phyloP scores from a whole-genome alignment of 768 basidiomycete genomes.

The Pulveroboletus ravenelii region DNA sequence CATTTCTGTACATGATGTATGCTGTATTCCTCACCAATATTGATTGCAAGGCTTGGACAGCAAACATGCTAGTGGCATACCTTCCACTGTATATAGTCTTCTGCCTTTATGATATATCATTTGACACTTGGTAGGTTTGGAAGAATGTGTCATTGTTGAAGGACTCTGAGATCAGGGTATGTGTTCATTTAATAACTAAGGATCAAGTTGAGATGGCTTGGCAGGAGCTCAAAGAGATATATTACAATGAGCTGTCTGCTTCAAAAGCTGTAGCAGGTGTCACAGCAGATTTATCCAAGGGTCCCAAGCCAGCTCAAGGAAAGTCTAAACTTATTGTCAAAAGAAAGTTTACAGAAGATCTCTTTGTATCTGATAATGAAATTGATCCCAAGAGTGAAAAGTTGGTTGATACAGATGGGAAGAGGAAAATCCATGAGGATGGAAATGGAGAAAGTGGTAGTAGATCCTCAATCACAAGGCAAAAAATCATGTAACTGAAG shows the following conservation, averaged over 20 bases:
- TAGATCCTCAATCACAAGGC: slow-evolving; percentile 34
- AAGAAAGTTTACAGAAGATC: slow-evolving; percentile 39
- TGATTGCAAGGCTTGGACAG: slow-evolving; percentile 59
- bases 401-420: background rate
- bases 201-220: background rate
- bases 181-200: background rate
- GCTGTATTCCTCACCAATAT: background rate
- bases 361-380: slow-evolving; percentile 55
- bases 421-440: slow-evolving; percentile 20
- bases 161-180: slow-evolving; percentile 60
- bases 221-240: slow-evolving; percentile 62
- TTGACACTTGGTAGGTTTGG: slow-evolving; percentile 49
- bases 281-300: slow-evolving; percentile 19
- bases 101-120: background rate
- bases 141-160: slow-evolving; percentile 56
- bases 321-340: slow-evolving; percentile 45
- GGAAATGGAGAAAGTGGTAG: slow-evolving; percentile 30
- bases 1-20: background rate
- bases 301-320: slow-evolving; percentile 13
- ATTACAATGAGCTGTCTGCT: slow-evolving; percentile 43
- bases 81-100: slow-evolving; percentile 50
- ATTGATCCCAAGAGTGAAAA: slow-evolving; percentile 15
- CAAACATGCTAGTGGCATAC: slow-evolving; percentile 70
- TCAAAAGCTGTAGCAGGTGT: slow-evolving; percentile 23
- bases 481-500: slow-evolving; percentile 21